Percentiles rank a stretch among this genome's conserved stretches.
Evolutionary conservation across 805 yeast genomes (phyloP).

Genomic region (Candida rishiriensis): DNA sequence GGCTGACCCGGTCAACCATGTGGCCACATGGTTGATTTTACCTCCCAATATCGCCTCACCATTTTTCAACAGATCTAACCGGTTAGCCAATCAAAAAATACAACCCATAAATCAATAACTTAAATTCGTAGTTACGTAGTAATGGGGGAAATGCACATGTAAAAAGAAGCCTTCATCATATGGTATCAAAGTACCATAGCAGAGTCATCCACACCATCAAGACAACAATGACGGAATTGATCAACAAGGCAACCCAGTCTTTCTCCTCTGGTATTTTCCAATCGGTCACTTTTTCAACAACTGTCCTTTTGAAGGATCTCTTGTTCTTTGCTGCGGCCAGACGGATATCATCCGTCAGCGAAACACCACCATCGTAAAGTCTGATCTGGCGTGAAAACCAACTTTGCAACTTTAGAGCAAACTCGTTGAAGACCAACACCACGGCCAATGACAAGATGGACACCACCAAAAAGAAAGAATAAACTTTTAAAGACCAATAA

Average conservation of each 20-base stretch:
- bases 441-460: constrained; percentile 17
- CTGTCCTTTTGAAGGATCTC: too few relatives aligned
- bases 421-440: constrained; percentile 12
- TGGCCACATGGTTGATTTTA: too few relatives aligned
- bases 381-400: neutral
- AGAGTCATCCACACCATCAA: constrained; percentile 8
- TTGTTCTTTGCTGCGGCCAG: neutral
- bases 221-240: constrained; percentile 7
- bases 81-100: too few relatives aligned
- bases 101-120: too few relatives aligned
- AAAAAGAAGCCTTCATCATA: constrained; percentile 9
- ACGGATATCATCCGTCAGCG: neutral
- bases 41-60: too few relatives aligned
- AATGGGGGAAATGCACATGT: too few relatives aligned
- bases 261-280: constrained; percentile 18
- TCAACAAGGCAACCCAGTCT: constrained; percentile 8
- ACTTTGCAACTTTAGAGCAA: constrained; percentile 7
- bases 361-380: neutral
- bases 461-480: constrained; percentile 8
- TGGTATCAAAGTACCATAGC: constrained; percentile 15
- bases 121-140: too few relatives aligned
- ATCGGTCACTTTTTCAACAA: constrained; percentile 9
- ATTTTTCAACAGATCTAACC: too few relatives aligned
- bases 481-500: constrained; percentile 18
- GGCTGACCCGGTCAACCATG: too few relatives aligned